Conservation (phyloP, 306 rosid species). For the Betula pendula region DNA sequence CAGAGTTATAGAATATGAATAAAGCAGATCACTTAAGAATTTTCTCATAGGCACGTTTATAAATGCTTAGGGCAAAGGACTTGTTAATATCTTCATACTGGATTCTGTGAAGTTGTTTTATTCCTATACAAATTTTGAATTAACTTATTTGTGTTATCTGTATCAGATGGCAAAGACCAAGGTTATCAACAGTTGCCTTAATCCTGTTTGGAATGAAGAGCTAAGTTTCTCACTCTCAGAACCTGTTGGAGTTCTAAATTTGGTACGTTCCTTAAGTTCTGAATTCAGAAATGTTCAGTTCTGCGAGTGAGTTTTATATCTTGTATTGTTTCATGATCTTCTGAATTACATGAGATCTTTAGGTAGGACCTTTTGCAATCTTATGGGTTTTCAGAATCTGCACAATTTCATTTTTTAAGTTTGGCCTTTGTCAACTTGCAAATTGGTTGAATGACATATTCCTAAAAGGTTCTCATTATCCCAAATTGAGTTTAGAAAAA, state of each 20-base stretch:
- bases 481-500: background rate
- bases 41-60: background rate
- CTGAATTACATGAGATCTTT: background rate
- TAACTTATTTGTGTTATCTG: slow-evolving; percentile 33
- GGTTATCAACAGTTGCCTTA: slow-evolving; percentile 88
- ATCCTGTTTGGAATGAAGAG: slow-evolving; percentile 99
- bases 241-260: slow-evolving; percentile 63
- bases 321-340: background rate
- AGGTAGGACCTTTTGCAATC: background rate
- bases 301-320: background rate
- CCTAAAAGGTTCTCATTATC: background rate
- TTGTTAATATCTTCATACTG: background rate
- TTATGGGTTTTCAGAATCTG: background rate
- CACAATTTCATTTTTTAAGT: background rate
- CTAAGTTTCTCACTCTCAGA: slow-evolving; percentile 65
- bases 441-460: background rate
- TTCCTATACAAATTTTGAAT: background rate
- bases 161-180: slow-evolving; percentile 86
- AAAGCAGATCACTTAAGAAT: background rate
- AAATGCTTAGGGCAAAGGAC: background rate
- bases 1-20: background rate
- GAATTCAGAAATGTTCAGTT: slow-evolving; percentile 7
- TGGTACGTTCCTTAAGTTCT: slow-evolving; percentile 55
- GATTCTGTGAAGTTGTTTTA: background rate
- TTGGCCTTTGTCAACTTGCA: background rate